Percentiles rank a stretch among this genome's conserved stretches.
Conservation (phyloP, 129 eudicot species). For the Tagetes erecta region DNA sequence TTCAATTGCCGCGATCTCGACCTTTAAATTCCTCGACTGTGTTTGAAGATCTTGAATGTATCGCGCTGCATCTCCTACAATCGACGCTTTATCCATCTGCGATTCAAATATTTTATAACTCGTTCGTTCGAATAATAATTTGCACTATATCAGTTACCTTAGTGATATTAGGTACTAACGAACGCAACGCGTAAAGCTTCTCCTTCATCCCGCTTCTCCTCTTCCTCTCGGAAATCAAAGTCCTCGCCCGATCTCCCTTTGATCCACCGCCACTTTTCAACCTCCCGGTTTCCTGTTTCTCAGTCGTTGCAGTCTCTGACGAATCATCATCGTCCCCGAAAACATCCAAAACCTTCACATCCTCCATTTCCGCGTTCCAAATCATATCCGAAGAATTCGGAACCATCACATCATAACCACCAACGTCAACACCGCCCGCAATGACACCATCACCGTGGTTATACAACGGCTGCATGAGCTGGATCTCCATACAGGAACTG, state of each 20-base stretch:
- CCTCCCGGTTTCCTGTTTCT: constrained; percentile 19
- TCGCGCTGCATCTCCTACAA: constrained; percentile 75
- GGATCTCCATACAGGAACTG: constrained; percentile 31
- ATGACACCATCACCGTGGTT: neutral
- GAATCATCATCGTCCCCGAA: constrained; percentile 46
- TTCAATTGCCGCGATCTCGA: constrained; percentile 58
- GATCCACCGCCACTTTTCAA: constrained; percentile 25
- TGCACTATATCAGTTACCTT: constrained; percentile 41
- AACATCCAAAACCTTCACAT: constrained; percentile 29
- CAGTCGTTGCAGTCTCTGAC: constrained; percentile 33
- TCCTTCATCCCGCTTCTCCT: constrained; percentile 91
- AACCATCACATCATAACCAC: constrained; percentile 21
- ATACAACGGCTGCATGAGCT: constrained; percentile 20
- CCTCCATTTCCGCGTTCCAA: constrained; percentile 19
- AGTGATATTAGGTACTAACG: constrained; percentile 84
- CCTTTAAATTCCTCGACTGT: constrained; percentile 57
- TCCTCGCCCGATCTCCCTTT: constrained; percentile 63
- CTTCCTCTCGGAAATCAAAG: constrained; percentile 68
- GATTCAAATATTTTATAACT: neutral
- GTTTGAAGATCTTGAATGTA: constrained; percentile 73
- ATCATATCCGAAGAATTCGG: constrained; percentile 17
- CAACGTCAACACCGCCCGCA: neutral
- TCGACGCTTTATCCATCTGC: constrained; percentile 92
- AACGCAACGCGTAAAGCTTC: constrained; percentile 70
- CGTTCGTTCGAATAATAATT: too few relatives aligned